These are phyloP conservation scores for Cryptosporidium andersoni DNA, from an alignment of 169 alveolate genomes.

Conservation along the genomic window DNA sequence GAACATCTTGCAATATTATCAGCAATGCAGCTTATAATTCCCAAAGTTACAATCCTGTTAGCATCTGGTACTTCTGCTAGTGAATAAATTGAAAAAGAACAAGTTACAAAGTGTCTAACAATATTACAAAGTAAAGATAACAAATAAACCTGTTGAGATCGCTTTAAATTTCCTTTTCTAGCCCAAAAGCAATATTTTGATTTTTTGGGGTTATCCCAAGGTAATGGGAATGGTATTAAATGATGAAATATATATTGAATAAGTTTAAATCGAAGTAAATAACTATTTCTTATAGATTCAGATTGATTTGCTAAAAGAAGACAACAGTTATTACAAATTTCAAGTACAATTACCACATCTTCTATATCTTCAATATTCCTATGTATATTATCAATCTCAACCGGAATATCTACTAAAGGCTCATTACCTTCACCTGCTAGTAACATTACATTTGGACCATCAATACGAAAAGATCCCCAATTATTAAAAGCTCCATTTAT, in stretches of 20 bases:
- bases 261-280: slow-evolving; percentile 20
- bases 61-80: slow-evolving; percentile 60
- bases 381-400: slow-evolving; percentile 35
- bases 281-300: slow-evolving; percentile 9
- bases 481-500: slow-evolving; percentile 74
- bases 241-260: slow-evolving; percentile 50
- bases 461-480: slow-evolving; percentile 80
- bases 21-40: slow-evolving; percentile 75
- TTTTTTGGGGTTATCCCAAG: slow-evolving; percentile 49
- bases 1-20: slow-evolving; percentile 74
- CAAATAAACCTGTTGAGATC: slow-evolving; percentile 49
- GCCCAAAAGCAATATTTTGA: slow-evolving; percentile 37
- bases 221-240: slow-evolving; percentile 43
- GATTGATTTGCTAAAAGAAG: slow-evolving; percentile 32
- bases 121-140: slow-evolving; percentile 1
- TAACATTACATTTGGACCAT: slow-evolving; percentile 79
- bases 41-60: slow-evolving; percentile 75
- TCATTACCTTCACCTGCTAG: slow-evolving; percentile 77
- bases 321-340: slow-evolving; percentile 34
- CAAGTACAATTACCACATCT: slow-evolving; percentile 32
- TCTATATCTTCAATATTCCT: slow-evolving; percentile 13
- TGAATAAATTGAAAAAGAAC: slow-evolving; percentile 34
- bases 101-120: slow-evolving; percentile 28
- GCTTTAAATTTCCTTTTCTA: neutral
- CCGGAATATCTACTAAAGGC: slow-evolving; percentile 55